These are phyloP conservation scores for Pseudonitzschia multistriata DNA, from an alignment of 108 stramenopile genomes.

Conservation along the genomic window DNA sequence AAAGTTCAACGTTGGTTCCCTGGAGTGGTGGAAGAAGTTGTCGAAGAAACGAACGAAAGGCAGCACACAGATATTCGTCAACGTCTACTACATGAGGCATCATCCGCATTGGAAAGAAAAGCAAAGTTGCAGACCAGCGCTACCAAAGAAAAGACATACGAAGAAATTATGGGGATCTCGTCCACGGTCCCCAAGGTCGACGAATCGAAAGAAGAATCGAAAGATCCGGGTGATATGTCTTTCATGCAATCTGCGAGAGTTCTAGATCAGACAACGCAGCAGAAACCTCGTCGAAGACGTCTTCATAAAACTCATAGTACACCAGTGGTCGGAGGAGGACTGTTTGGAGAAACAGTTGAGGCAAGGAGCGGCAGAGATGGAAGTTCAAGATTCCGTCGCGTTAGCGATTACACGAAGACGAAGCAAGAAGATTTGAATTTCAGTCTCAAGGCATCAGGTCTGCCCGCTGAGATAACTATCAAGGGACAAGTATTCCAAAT, in stretches of 20 bases:
- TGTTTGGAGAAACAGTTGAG: constrained; percentile 79
- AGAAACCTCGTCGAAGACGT: constrained; percentile 18
- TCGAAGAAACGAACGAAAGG: constrained; percentile 55
- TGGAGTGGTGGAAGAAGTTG: constrained; percentile 67
- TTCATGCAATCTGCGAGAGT: neutral
- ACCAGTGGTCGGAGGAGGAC: constrained; percentile 94
- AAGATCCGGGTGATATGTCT: neutral
- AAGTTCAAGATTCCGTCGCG: constrained; percentile 17
- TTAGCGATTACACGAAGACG: constrained; percentile 25
- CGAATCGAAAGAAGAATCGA: constrained; percentile 1
- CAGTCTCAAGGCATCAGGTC: constrained; percentile 10
- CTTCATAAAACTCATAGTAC: constrained; percentile 90
- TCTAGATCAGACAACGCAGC: neutral
- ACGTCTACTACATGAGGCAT: constrained; percentile 49
- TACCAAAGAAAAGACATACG: constrained; percentile 60
- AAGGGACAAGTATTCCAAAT: constrained; percentile 64
- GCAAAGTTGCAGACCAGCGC: constrained; percentile 45
- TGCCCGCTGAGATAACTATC: constrained; percentile 59
- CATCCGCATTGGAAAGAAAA: constrained; percentile 45
- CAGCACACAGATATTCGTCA: constrained; percentile 32
- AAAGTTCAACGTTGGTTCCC: constrained; percentile 79
- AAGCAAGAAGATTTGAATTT: constrained; percentile 22
- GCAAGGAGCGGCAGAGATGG: constrained; percentile 25
- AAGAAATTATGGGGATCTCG: constrained; percentile 48
- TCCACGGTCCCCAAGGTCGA: constrained; percentile 27